A percentile compares a stretch with the other conserved stretches of the same genome.
Conservation (phyloP, 805 yeast genomes). For the Yarrowia divulgata region DNA sequence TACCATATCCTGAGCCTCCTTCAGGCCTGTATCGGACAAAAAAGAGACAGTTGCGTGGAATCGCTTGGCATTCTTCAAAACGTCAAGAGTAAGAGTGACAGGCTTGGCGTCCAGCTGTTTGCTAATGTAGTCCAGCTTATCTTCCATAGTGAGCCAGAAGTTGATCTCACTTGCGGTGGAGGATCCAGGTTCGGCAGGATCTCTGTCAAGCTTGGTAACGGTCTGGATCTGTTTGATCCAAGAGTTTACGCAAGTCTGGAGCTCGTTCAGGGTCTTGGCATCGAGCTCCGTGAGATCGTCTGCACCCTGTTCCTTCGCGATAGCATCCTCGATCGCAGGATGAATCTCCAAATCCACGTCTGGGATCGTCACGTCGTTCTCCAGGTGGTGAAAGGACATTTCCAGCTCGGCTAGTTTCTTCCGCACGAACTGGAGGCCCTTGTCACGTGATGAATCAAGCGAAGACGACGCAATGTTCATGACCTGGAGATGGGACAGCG, state of each 20-base stretch:
- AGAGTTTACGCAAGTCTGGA: constrained; percentile 72
- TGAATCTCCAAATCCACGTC: constrained; percentile 63
- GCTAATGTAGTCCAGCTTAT: constrained; percentile 61
- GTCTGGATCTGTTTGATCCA: constrained; percentile 75
- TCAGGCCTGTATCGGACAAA: constrained; percentile 71
- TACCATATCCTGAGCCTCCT: constrained; percentile 60
- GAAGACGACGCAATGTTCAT: constrained; percentile 37
- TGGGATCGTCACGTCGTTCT: constrained; percentile 73
- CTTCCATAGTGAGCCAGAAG: constrained; percentile 80
- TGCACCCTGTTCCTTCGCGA: constrained; percentile 49
- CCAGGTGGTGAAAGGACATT: constrained; percentile 68
- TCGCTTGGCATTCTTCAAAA: constrained; percentile 73
- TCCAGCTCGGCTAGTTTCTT: constrained; percentile 74
- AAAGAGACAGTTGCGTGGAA: constrained; percentile 80
- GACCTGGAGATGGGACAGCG: constrained; percentile 27
- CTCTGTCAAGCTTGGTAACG: constrained; percentile 61
- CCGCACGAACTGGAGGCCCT: constrained; percentile 57
- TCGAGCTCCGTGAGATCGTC: constrained; percentile 52
- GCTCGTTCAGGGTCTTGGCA: constrained; percentile 64
- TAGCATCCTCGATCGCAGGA: constrained; percentile 56
- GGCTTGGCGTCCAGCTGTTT: constrained; percentile 64
- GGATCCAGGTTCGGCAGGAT: constrained; percentile 60
- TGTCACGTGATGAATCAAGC: constrained; percentile 39
- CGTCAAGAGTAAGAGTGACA: constrained; percentile 63
- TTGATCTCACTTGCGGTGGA: constrained; percentile 69